Conservation (phyloP, 2,329 filamentous ascomycete species). For the Colletotrichum sp. region DNA sequence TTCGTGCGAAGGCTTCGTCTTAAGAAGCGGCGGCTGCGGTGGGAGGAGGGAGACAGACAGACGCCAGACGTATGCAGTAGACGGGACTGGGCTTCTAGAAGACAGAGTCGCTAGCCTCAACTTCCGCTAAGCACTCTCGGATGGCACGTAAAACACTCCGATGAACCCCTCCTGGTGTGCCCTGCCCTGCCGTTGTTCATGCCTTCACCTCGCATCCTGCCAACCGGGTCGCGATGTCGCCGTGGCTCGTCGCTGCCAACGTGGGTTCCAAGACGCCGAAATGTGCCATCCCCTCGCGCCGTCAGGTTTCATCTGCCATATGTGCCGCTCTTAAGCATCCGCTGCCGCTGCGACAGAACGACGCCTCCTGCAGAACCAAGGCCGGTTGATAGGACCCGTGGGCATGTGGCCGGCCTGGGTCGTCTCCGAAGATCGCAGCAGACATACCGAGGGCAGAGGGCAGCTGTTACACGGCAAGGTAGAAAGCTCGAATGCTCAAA, state of each 20-base stretch:
- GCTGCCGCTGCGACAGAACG: background rate
- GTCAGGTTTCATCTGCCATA: slow-evolving; percentile 5
- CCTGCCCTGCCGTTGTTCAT: background rate
- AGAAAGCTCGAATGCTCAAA: background rate
- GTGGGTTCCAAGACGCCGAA: background rate
- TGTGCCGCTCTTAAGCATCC: slow-evolving; percentile 1
- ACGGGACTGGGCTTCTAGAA: background rate
- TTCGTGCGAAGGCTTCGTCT: slow-evolving; percentile 3
- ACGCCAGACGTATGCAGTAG: background rate
- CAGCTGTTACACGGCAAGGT: background rate
- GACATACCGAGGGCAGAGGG: background rate
- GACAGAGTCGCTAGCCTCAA: background rate
- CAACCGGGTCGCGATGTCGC: background rate
- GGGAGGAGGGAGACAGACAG: background rate
- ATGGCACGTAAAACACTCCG: background rate
- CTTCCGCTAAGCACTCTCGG: background rate
- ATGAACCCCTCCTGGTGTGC: background rate
- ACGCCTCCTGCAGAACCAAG: background rate
- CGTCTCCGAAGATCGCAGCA: background rate
- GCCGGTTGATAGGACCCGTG: background rate
- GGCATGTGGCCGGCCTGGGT: background rate
- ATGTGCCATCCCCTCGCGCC: background rate
- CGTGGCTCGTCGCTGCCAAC: background rate
- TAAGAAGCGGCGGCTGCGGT: background rate
- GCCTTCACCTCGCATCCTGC: background rate